Evolutionary conservation across 2,329 filamentous ascomycete genomes (phyloP), one percentile per base, ranked within the genome.

Genomic region (Ceratocystis albifundus): DNA sequence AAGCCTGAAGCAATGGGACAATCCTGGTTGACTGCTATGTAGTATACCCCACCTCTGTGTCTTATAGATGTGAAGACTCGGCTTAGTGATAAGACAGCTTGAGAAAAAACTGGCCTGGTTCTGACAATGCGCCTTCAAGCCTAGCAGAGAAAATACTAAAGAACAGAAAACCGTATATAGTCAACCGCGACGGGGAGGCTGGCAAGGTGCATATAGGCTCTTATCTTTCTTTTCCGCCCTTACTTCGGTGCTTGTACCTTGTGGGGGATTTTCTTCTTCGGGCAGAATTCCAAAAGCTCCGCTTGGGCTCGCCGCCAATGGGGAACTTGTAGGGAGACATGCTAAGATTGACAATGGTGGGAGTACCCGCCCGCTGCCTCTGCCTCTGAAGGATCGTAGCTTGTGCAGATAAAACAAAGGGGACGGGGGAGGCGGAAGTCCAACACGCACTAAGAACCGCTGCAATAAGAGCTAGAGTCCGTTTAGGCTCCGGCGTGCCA

Each of bases 331-430:
- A 25, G 25, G 48, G 17, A 25, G 22, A 53, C 22, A 53, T 53
- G 2, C 12, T 36, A 30, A 59, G 12, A 59, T 36, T 59, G 55
- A 4, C 55, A 32, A 15, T 41, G 55, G 55, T 59, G 55, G 55
- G 28, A 36, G 28, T 59, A 59, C 55, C 55, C 55, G 55, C 55
- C 15, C 55, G 55, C 55, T 8, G 55, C 28, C 15, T 59, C 55
- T 8, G 55, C 28, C 15, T 59, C n/a, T 36, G 30, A 59, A 59
- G 55, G 55, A 59, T 59, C 32, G 15, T 15, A 36, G 55, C 17
- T 32, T 59, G 15, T 36, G 12, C 22, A 30, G 50, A 22, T 20
- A n/a, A 10, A 17, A n/a, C 17, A 30, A 25, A 22, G 25, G 28
- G 28, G n/a, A 59, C 36, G 45, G 45, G 17, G 17, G 4, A 10